Conservation (phyloP, 2,329 filamentous ascomycete genomes). For the Cordyceps tenuipes region DNA sequence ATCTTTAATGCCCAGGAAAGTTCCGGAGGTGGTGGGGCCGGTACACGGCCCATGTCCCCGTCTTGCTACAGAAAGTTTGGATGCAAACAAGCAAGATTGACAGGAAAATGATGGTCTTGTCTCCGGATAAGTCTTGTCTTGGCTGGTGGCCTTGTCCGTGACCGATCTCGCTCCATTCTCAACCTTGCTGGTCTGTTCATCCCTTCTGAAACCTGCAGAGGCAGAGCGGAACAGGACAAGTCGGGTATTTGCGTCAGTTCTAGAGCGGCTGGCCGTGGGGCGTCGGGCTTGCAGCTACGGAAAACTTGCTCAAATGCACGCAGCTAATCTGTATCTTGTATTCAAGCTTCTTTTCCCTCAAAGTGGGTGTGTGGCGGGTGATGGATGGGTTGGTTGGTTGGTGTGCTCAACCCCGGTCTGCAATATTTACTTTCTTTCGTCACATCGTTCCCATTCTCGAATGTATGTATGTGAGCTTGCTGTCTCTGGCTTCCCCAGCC, state of each 20-base stretch:
- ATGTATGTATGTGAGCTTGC: background rate
- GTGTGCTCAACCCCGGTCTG: background rate
- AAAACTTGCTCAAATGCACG: constrained; percentile 36
- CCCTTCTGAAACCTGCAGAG: background rate
- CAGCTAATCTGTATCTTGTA: constrained; percentile 18
- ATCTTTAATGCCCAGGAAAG: background rate
- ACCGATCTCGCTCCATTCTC: background rate
- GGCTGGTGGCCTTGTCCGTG: background rate
- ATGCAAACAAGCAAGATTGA: background rate
- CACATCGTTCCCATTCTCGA: background rate
- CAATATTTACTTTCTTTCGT: background rate
- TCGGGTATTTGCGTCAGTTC: background rate
- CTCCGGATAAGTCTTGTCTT: background rate
- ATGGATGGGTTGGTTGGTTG: too few species aligned
- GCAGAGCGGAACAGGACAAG: background rate
- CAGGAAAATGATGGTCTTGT: background rate
- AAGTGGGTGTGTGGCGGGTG: background rate
- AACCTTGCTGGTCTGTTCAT: background rate
- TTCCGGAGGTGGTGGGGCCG: constrained; percentile 7
- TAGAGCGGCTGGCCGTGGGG: constrained; percentile 3
- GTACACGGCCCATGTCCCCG: background rate
- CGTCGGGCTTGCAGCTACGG: background rate
- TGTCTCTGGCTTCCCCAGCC: background rate
- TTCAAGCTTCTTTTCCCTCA: constrained; percentile 9
- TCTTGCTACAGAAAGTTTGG: background rate